These are phyloP conservation scores for Lachnellula occidentalis DNA, from an alignment of 2,329 filamentous ascomycete species.

Conservation along the genomic window DNA sequence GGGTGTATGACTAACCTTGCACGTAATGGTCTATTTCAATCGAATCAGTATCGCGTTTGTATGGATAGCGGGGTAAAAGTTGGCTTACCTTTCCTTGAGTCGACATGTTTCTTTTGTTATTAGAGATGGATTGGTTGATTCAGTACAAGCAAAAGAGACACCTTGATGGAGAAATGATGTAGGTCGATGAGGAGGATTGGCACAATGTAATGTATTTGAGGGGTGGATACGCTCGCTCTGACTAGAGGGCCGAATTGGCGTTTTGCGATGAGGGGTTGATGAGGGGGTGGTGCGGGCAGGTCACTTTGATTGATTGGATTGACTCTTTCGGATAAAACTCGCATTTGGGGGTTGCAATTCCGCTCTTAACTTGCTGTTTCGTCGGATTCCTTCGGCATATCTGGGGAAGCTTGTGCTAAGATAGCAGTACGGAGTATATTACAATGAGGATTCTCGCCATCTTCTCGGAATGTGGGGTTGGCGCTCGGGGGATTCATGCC, in stretches of 20 bases:
- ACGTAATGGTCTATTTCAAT: conserved; percentile 29
- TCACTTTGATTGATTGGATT: background rate
- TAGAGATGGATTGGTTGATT: too few species aligned
- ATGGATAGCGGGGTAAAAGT: conserved; percentile 1
- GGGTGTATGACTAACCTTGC: conserved; percentile 26
- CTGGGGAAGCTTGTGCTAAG: background rate
- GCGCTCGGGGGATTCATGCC: background rate
- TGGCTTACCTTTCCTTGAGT: conserved; percentile 9
- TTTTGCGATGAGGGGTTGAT: background rate
- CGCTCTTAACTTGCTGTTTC: background rate
- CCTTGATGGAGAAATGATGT: background rate
- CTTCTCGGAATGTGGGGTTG: background rate
- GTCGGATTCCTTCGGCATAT: background rate
- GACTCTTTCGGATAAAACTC: background rate
- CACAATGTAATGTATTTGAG: background rate
- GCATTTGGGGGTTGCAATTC: background rate
- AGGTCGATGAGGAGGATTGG: background rate
- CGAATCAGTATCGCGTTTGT: conserved; percentile 6
- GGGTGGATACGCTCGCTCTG: background rate
- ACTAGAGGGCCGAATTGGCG: background rate
- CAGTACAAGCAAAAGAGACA: background rate
- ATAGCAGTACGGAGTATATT: too few species aligned
- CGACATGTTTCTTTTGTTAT: background rate
- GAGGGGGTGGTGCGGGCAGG: background rate
- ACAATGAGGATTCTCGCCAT: background rate